Conservation (phyloP, 805 yeast genomes). For the Candida chilensis region DNA sequence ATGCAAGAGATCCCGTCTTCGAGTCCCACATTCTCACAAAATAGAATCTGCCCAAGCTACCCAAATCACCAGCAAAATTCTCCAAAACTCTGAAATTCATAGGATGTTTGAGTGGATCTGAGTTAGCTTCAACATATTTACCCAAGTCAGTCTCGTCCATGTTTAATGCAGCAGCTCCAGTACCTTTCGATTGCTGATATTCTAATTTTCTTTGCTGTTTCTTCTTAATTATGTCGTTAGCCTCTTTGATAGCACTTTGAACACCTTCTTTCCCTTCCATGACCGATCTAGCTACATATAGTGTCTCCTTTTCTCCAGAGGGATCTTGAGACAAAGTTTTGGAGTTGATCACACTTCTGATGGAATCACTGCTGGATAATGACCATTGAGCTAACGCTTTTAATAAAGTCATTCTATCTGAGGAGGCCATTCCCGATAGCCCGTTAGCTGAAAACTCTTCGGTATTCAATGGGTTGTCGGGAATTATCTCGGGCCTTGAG, state of each 20-base stretch:
- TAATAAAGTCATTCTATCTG: conserved; percentile 24
- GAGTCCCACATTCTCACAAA: conserved; percentile 24
- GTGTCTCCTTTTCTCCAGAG: conserved; percentile 27
- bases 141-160: conserved; percentile 5
- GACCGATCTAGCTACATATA: conserved; percentile 22
- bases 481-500: background rate
- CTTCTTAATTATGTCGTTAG: conserved; percentile 10
- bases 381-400: conserved; percentile 26
- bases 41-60: conserved; percentile 29
- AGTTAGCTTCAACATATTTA: conserved; percentile 25
- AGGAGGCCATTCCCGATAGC: conserved; percentile 19
- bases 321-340: conserved; percentile 16
- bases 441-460: conserved; percentile 21
- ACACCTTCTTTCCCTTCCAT: conserved; percentile 23
- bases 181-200: conserved; percentile 6
- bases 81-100: conserved; percentile 23
- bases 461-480: conserved; percentile 11
- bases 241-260: conserved; percentile 17
- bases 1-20: conserved; percentile 22
- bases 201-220: conserved; percentile 11
- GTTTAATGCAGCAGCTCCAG: conserved; percentile 5
- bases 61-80: conserved; percentile 26
- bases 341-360: conserved; percentile 9
- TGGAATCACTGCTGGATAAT: conserved; percentile 17
- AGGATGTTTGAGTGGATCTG: conserved; percentile 23